phyloP scores from a whole-genome alignment of 2,329 filamentous ascomycete genomes.

The Aureobasidium sp. region DNA sequence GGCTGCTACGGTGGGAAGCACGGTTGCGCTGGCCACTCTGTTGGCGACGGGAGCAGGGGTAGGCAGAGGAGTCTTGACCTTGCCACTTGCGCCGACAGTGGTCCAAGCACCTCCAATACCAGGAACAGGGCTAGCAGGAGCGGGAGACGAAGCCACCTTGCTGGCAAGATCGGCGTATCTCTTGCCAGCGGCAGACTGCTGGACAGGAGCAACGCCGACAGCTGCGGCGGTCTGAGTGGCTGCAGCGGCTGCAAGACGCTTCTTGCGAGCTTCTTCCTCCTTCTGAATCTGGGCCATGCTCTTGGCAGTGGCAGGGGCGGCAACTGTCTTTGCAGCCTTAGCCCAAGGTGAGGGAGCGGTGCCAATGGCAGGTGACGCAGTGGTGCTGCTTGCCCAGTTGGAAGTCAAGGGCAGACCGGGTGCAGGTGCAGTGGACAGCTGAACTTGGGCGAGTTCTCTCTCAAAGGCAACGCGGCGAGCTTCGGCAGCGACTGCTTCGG shows the following conservation, averaged over 20 bases:
- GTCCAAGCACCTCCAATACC: slow-evolving; percentile 69
- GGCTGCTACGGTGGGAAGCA: slow-evolving; percentile 28
- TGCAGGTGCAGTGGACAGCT: slow-evolving; percentile 51
- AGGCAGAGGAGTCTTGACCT: slow-evolving; percentile 68
- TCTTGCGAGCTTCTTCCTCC: slow-evolving; percentile 87
- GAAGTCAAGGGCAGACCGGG: slow-evolving; percentile 80
- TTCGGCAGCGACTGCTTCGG: slow-evolving; percentile 72
- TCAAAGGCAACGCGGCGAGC: slow-evolving; percentile 72
- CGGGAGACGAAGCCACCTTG: slow-evolving; percentile 52
- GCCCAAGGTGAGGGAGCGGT: slow-evolving; percentile 58
- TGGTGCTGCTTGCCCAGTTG: slow-evolving; percentile 79
- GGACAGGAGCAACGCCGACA: slow-evolving; percentile 33
- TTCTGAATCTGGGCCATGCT: slow-evolving; percentile 93
- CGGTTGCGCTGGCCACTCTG: slow-evolving; percentile 42
- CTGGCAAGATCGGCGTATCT: slow-evolving; percentile 91
- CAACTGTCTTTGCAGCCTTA: slow-evolving; percentile 47
- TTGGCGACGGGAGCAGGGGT: slow-evolving; percentile 41
- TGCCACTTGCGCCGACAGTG: slow-evolving; percentile 89
- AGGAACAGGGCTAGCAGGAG: slow-evolving; percentile 31
- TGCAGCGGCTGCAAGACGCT: slow-evolving; percentile 54
- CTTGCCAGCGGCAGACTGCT: slow-evolving; percentile 57
- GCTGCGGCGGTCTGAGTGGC: slow-evolving; percentile 39
- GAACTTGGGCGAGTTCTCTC: slow-evolving; percentile 64
- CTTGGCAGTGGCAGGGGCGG: slow-evolving; percentile 59
- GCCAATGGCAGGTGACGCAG: slow-evolving; percentile 61